phyloP scores from a whole-genome alignment of 2,329 filamentous ascomycete genomes.

The Penicillium crustosum region DNA sequence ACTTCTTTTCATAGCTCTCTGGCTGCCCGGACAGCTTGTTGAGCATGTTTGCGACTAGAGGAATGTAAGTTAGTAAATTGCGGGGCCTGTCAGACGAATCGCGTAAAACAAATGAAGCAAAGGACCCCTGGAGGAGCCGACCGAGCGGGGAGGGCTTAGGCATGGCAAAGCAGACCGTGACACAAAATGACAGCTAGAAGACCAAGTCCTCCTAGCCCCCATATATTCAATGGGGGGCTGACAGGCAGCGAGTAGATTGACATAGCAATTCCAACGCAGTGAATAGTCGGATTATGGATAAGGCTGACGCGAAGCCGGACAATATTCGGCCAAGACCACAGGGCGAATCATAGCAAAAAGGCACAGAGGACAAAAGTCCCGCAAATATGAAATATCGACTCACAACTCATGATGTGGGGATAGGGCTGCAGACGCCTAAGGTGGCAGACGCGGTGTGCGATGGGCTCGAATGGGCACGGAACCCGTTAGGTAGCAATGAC shows the following conservation, averaged over 20 bases:
- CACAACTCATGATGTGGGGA: constrained; percentile 29
- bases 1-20: constrained; percentile 99
- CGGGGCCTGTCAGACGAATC: neutral
- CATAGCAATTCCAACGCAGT: constrained; percentile 7
- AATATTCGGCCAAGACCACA: constrained; percentile 1
- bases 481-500: constrained; percentile 19
- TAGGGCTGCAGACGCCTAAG: constrained; percentile 17
- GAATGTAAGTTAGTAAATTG: constrained; percentile 12
- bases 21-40: constrained; percentile 96
- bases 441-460: constrained; percentile 11
- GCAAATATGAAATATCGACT: constrained; percentile 19
- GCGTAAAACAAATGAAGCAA: constrained; percentile 3
- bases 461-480: constrained; percentile 13
- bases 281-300: constrained; percentile 1
- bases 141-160: constrained; percentile 10
- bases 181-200: constrained; percentile 1
- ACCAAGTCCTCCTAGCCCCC: neutral
- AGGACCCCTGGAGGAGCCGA: constrained; percentile 13
- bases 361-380: constrained; percentile 3
- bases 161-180: constrained; percentile 1
- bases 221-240: constrained; percentile 15
- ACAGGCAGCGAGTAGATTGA: constrained; percentile 6
- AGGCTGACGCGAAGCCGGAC: constrained; percentile 7
- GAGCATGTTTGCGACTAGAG: constrained; percentile 78
- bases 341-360: constrained; percentile 4